A percentile compares a stretch with the other conserved stretches of the same genome.
Conservation (phyloP, 2,329 filamentous ascomycete genomes). For the Aspergillus sp. region DNA sequence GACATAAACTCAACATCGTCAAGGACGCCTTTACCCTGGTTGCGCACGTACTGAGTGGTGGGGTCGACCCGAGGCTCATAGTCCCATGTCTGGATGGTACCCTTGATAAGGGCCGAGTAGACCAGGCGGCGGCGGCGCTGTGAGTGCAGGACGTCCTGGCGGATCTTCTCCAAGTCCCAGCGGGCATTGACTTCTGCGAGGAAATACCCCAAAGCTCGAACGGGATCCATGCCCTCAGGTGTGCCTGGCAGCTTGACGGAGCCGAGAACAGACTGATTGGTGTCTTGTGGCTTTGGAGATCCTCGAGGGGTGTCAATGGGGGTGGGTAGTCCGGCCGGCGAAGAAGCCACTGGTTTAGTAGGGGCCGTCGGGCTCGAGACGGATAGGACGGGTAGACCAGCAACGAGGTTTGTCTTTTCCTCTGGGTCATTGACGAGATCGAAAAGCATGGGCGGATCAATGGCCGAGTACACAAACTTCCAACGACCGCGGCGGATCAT, state of each 20-base stretch:
- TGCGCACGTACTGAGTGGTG: conserved; percentile 71
- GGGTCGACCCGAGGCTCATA: conserved; percentile 63
- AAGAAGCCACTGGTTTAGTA: conserved; percentile 39
- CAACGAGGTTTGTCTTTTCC: conserved; percentile 69
- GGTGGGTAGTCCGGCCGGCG: conserved; percentile 29
- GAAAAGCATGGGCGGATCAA: conserved; percentile 81
- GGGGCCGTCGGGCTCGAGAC: too few relatives aligned
- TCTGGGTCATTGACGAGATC: conserved; percentile 73
- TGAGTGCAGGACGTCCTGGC: conserved; percentile 68
- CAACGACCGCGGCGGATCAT: conserved; percentile 89
- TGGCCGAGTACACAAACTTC: conserved; percentile 87
- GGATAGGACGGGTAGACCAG: conserved; percentile 28
- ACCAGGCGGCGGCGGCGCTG: conserved; percentile 78
- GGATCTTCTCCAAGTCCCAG: conserved; percentile 81
- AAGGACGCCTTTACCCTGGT: conserved; percentile 40
- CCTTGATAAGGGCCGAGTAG: conserved; percentile 75
- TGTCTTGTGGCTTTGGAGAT: conserved; percentile 23
- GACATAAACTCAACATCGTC: conserved; percentile 43
- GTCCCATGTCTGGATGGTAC: conserved; percentile 80
- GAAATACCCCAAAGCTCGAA: conserved; percentile 62
- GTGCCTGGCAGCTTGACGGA: conserved; percentile 40
- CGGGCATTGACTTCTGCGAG: conserved; percentile 68
- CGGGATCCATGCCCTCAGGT: conserved; percentile 32
- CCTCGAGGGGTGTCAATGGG: conserved; percentile 31
- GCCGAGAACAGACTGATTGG: conserved; percentile 33